These are phyloP conservation scores for Ploettnerulaceae sp. DNA, from an alignment of 2,329 filamentous ascomycete species.

Conservation along the genomic window DNA sequence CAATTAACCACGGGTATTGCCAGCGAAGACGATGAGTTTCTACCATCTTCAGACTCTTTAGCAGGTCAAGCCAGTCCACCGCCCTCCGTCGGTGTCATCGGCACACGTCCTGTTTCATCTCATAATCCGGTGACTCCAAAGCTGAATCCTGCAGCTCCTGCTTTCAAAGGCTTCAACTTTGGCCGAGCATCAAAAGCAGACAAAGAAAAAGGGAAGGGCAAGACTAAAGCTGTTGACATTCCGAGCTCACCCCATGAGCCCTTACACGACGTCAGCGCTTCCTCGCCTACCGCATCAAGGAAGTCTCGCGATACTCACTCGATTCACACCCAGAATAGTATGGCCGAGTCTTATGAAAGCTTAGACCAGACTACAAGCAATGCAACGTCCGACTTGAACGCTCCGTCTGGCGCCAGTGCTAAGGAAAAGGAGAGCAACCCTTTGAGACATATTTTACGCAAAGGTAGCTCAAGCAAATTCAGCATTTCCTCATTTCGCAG, in stretches of 20 bases:
- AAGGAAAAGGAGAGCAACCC: slow-evolving; percentile 45
- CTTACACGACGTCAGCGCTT: slow-evolving; percentile 2
- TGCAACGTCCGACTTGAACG: slow-evolving; percentile 48
- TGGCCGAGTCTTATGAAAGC: slow-evolving; percentile 44
- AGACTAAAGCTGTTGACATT: slow-evolving; percentile 38
- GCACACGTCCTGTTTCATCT: slow-evolving; percentile 60
- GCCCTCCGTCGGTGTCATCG: slow-evolving; percentile 65
- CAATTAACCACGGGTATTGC: slow-evolving; percentile 56
- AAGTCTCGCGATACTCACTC: slow-evolving; percentile 53
- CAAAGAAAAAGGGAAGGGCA: slow-evolving; percentile 39
- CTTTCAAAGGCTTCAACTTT: slow-evolving; percentile 69
- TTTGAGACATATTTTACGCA: slow-evolving; percentile 57
- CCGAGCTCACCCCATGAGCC: slow-evolving; percentile 33
- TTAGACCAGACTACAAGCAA: slow-evolving; percentile 54
- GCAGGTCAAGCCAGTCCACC: slow-evolving; percentile 50
- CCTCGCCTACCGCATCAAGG: slow-evolving; percentile 47
- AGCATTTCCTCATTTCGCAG: slow-evolving; percentile 52
- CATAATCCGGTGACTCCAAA: slow-evolving; percentile 49
- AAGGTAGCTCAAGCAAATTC: slow-evolving; percentile 62
- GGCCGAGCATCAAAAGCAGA: slow-evolving; percentile 42
- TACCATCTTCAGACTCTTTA: slow-evolving; percentile 48
- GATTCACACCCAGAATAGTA: slow-evolving; percentile 52
- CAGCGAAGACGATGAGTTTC: slow-evolving; percentile 59
- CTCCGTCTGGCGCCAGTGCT: slow-evolving; percentile 36
- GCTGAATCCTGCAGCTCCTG: slow-evolving; percentile 84